Base-by-base conservation (phyloP, 139 green algal genomes). In the Chlorella sp. region DNA sequence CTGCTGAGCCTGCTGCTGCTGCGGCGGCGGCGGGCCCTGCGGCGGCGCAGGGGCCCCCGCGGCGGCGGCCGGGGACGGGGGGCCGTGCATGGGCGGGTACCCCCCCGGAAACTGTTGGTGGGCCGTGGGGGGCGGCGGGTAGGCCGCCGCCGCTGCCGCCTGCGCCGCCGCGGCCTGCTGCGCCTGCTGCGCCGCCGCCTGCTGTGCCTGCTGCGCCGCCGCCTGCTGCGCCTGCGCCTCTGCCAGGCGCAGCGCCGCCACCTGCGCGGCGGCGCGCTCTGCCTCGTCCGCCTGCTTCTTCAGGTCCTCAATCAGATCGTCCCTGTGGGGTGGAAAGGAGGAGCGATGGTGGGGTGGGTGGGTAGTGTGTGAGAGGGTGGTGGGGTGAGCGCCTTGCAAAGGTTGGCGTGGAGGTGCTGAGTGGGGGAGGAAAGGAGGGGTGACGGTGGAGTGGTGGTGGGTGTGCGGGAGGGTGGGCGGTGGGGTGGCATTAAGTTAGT, bases 231-330 rank as follows among this genome's bases (percentile, higher is more conserved):
- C n/a, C n/a, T n/a, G n/a, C n/a, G n/a, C n/a, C n/a, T n/a, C n/a
- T n/a, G n/a, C n/a, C n/a, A 80, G 35, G 29, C 36, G 60, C 41
- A 65, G 23, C 27, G 65, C 46, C 1, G 77, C 70, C 42, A 48
- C 40, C 51, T 83, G 70, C 15, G 70, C 40, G 7, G 71, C 70
- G 3, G 62, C 53, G 0, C 60, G 41, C 59, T 79, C 76, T 0
- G 66, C 59, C 29, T 83, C 67, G 42, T 78, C 64, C 0, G 68
- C 60, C 43, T 77, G 67, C 51, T 64, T 64, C 40, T 43, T 42
- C 21, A 87, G 70, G 60, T 87, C 75, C 27, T 88, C 82, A 36
- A 86, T 67, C 42, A 88, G 33, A 43, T 88, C 78, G 69, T 87
- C 81, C 51, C 83, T 86, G 67, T 66, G 69, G n/a, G 25, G 27